Conservation (phyloP, 352 stramenopile species). For the Globisporangium radiosum region DNA sequence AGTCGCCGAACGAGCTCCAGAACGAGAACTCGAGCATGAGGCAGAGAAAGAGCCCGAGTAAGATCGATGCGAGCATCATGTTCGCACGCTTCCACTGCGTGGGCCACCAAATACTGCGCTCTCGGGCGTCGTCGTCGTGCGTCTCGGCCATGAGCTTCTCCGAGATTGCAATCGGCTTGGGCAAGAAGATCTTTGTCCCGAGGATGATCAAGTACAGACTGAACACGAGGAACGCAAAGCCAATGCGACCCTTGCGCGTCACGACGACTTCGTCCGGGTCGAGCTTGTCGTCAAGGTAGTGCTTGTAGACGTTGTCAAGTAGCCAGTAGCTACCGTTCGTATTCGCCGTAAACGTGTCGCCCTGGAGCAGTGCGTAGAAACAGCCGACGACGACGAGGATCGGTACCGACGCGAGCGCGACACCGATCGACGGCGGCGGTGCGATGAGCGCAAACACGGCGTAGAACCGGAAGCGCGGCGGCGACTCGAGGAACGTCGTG, state of each 20-base stretch:
- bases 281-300: slow-evolving; percentile 86
- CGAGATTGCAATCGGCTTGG: slow-evolving; percentile 85
- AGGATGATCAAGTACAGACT: slow-evolving; percentile 83
- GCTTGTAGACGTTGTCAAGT: slow-evolving; percentile 65
- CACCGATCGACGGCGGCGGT: slow-evolving; percentile 79
- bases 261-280: slow-evolving; percentile 57
- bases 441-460: slow-evolving; percentile 89
- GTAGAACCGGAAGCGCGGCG: slow-evolving; percentile 89
- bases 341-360: slow-evolving; percentile 31
- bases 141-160: slow-evolving; percentile 87
- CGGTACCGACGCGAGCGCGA: slow-evolving; percentile 85
- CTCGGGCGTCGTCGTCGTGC: slow-evolving; percentile 50
- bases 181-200: slow-evolving; percentile 88
- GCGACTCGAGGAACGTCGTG: slow-evolving; percentile 88
- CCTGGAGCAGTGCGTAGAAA: slow-evolving; percentile 70
- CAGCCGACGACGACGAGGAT: slow-evolving; percentile 64
- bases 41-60: slow-evolving; percentile 90
- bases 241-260: slow-evolving; percentile 86
- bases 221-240: slow-evolving; percentile 91
- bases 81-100: slow-evolving; percentile 94
- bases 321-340: slow-evolving; percentile 63
- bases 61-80: slow-evolving; percentile 91
- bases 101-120: slow-evolving; percentile 83
- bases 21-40: slow-evolving; percentile 96
- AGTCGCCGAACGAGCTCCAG: slow-evolving; percentile 91